Conservation (phyloP, 768 basidiomycete genomes). For the Gloeophyllum trabeum region DNA sequence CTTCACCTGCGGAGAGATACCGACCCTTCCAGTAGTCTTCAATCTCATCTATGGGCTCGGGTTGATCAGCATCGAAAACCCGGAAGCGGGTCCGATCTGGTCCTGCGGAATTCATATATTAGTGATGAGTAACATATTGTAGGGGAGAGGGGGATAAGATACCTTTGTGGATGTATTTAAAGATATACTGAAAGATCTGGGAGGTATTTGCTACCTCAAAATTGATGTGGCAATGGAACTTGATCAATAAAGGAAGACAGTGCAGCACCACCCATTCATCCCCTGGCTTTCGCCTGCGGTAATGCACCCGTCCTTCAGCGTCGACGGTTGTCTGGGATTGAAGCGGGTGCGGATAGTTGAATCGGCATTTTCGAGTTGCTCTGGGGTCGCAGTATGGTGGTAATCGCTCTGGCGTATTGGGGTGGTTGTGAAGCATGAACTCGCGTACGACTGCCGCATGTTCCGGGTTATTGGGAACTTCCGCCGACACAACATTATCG, state of each 20-base stretch:
- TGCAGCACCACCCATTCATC: constrained; percentile 22
- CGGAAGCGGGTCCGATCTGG: constrained; percentile 8
- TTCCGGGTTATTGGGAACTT: constrained; percentile 17
- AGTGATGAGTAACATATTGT: neutral
- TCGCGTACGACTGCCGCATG: constrained; percentile 15
- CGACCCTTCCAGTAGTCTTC: constrained; percentile 22
- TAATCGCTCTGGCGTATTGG: constrained; percentile 4
- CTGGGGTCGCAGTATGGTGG: constrained; percentile 19
- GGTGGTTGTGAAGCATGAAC: constrained; percentile 25
- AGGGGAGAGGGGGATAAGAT: neutral
- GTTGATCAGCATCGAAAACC: neutral
- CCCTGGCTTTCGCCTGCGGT: constrained; percentile 11
- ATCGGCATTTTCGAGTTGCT: constrained; percentile 12
- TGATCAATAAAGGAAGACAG: constrained; percentile 12
- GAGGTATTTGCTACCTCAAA: constrained; percentile 19
- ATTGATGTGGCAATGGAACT: constrained; percentile 25
- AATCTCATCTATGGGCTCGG: constrained; percentile 18
- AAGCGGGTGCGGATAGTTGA: constrained; percentile 11
- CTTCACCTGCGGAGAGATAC: constrained; percentile 24
- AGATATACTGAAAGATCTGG: constrained; percentile 25
- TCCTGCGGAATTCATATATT: constrained; percentile 4
- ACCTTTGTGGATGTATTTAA: constrained; percentile 30
- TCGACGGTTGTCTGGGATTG: constrained; percentile 16
- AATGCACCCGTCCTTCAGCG: constrained; percentile 16
- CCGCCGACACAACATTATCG: constrained; percentile 21